A percentile compares a stretch with the other conserved stretches of the same genome.
Conservation (phyloP, 2,329 filamentous ascomycete species). For the Verticillium albo-atrum region DNA sequence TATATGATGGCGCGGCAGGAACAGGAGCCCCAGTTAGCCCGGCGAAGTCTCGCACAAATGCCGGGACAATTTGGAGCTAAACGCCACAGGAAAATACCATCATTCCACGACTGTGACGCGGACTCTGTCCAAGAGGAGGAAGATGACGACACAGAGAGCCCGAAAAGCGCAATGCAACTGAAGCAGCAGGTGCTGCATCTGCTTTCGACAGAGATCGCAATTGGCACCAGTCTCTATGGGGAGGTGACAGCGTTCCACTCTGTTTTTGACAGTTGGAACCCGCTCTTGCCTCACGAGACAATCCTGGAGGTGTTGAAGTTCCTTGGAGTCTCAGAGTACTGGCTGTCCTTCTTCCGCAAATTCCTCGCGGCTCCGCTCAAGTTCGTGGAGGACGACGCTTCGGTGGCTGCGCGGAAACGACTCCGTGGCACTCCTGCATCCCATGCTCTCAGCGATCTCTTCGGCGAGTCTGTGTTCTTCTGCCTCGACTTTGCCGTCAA, state of each 20-base stretch:
- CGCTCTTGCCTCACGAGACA: slow-evolving; percentile 48
- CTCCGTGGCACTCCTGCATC: slow-evolving; percentile 56
- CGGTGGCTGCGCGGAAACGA: slow-evolving; percentile 36
- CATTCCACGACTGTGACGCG: neutral
- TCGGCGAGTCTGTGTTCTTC: slow-evolving; percentile 59
- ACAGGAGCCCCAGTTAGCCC: too few species aligned
- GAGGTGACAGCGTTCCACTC: slow-evolving; percentile 42
- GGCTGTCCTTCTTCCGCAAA: slow-evolving; percentile 54
- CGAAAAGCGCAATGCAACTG: slow-evolving; percentile 27
- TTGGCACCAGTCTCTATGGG: slow-evolving; percentile 39
- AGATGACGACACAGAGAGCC: slow-evolving; percentile 28
- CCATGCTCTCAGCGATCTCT: slow-evolving; percentile 53
- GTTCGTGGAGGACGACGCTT: slow-evolving; percentile 49
- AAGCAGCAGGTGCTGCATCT: slow-evolving; percentile 46
- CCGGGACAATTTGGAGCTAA: neutral
- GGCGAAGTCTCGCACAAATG: too few species aligned
- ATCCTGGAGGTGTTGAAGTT: slow-evolving; percentile 53
- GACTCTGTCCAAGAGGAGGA: slow-evolving; percentile 23
- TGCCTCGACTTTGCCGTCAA: slow-evolving; percentile 63
- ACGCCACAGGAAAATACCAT: neutral
- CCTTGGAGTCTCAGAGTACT: slow-evolving; percentile 51
- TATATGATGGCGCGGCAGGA: neutral
- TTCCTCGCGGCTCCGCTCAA: slow-evolving; percentile 57
- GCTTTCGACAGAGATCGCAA: slow-evolving; percentile 39
- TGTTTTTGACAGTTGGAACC: slow-evolving; percentile 39